Base-by-base conservation (phyloP, 2,329 filamentous ascomycete genomes). In the Chrysoporthe cubensis region DNA sequence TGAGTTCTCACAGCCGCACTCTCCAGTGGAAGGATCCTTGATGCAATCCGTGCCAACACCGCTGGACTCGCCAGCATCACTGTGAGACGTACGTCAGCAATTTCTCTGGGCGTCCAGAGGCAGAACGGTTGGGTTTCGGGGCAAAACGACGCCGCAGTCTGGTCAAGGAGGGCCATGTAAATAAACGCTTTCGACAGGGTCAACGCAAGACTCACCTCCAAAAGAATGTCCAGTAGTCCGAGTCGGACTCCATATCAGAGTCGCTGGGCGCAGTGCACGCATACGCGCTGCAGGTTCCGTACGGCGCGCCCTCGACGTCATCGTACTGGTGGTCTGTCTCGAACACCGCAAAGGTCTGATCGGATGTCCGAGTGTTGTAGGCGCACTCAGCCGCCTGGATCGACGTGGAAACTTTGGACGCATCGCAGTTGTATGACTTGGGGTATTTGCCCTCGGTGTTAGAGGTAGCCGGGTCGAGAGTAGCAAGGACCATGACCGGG, bases 221-320 rank as follows among this genome's bases (percentile, higher is more conserved):
- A 70, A 78, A 80, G 71, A 82, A 82, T 1, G 78, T 79, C 80
- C 80, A 82, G 71, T 73, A 80, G 69, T 80, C 79, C 0, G 71
- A 72, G 21, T 76, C 71, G 54, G 67, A 72, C 46, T 72, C 74
- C 71, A 81, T 70, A 7, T 76, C 72, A 2, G 71, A 69, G 11
- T 66, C 72, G 0, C 75, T 75, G 0, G 80, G 78, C 5, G 76
- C 71, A 9, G 74, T 71, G 71, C 79, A 82, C 1, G 78, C 81
- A 71, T 81, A 82, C 1, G 80, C 79, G 37, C 70, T 74, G 73
- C 80, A 85, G 4, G 81, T 84, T 1, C 82, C 83, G 71, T 84
- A 84, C 2, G 82, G 82, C 2, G 77, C 78, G 34, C 83, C 83
- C 67, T 83, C 65, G 68, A 72, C 72, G 32, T 68, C 70, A 70